Evolutionary conservation across 345 rosid species (phyloP).

Genomic region (Acer saccharum): DNA sequence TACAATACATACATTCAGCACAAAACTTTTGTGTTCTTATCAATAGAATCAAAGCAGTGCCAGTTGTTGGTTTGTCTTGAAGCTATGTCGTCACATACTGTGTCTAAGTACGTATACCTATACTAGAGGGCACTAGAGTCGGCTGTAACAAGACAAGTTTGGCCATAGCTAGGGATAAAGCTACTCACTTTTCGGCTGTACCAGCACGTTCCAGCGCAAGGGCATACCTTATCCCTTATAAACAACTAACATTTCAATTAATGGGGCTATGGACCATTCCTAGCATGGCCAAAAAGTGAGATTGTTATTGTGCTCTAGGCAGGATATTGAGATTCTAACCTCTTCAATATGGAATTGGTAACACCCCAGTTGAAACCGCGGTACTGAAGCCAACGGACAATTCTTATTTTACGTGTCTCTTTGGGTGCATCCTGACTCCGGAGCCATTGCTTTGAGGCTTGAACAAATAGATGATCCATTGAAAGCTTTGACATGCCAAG

Average conservation of each 20-base stretch:
- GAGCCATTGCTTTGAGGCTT: constrained; percentile 73
- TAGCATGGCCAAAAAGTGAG: not conserved
- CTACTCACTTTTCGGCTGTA: constrained; percentile 24
- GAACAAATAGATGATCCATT: constrained; percentile 64
- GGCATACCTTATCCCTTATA: constrained; percentile 20
- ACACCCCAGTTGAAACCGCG: constrained; percentile 84
- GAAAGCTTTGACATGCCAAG: constrained; percentile 61
- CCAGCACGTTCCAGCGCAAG: constrained; percentile 16
- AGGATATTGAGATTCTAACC: constrained; percentile 53
- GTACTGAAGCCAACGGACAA: constrained; percentile 89
- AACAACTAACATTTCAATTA: constrained; percentile 9
- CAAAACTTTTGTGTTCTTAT: constrained; percentile 12
- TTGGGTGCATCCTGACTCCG: constrained; percentile 58
- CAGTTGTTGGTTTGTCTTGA: constrained; percentile 26
- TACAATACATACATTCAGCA: constrained; percentile 13
- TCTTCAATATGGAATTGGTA: constrained; percentile 51
- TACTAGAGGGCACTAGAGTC: constrained; percentile 25
- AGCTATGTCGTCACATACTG: not conserved
- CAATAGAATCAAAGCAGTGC: constrained; percentile 17
- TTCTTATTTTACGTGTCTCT: constrained; percentile 73
- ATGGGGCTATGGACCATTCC: constrained; percentile 9
- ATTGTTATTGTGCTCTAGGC: constrained; percentile 23
- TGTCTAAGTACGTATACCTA: not conserved
- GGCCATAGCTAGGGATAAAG: constrained; percentile 22
- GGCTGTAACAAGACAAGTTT: constrained; percentile 20